Evolutionary conservation across 371 early-diverging fungal genomes (phyloP), one percentile per base, ranked within the genome.

Genomic region (Nematocida displodere): DNA sequence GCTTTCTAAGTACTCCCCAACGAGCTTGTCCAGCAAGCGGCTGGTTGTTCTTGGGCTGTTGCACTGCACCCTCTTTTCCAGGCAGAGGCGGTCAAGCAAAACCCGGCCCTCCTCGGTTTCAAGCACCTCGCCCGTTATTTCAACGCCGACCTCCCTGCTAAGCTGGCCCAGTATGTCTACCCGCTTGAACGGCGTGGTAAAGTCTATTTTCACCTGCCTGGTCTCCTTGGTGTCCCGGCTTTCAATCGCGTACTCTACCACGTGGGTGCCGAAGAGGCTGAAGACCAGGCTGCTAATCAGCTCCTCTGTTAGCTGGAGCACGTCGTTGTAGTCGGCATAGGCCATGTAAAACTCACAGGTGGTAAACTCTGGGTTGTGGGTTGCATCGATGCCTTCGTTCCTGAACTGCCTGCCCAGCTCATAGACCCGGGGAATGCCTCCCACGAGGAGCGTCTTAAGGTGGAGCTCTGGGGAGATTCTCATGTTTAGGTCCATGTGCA

Each of bases 321-420:
- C 81, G 82, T 95, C 97, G 78, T 89, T 87, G 86, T 92, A 88
- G 86, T 99, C 97, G 40, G 96, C 95, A 84, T 96, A 99, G 15
- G 97, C 97, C 95, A 92, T 92, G 86, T 99, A 97, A 86, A 95
- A 94, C 86, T 97, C 97, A 79, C 91, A 92, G 28, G 93, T 91
- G 54, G 99, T 96, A 87, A 97, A 97, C 86, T 98, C 99, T 62
- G 99, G 97, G 87, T 99, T 99, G 88, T 99, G 99, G 42, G 97
- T 96, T 83, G 94, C 84, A 85, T 99, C 99, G 79, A 99, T 97
- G 50, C 89, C 93, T 86, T 99, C 99, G 85, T 99, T 99, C 82
- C 99, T 90, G 91, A 97, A 99, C 84, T 92, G 92, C 80, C 92
- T 91, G 44, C 99, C 99, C 66, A 99, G 91, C 86, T 99, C 99